Base-by-base conservation (phyloP, 2,329 filamentous ascomycete species). In the Alternaria brassicae region DNA sequence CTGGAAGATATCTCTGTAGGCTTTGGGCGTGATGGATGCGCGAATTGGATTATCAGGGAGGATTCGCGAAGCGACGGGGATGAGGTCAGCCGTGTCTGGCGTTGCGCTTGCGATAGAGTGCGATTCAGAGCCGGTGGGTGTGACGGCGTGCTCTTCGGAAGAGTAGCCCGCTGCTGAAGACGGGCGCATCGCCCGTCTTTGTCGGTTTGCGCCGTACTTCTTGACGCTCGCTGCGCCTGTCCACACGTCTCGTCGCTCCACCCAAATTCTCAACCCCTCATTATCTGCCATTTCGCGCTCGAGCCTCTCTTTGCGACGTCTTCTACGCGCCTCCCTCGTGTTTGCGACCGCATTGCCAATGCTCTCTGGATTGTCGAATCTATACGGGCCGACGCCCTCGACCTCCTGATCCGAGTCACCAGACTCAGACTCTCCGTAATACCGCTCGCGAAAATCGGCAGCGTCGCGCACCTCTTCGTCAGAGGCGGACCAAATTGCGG, bases 1-100 rank as follows among this genome's bases (percentile, higher is more conserved):
- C 73, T 91, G 90, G 81, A 96, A 97, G 56, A 98, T 91, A 45
- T 90, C 91, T 0, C 88, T 81, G 77, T 97, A 96, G 55, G 90
- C 85, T 15, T 85, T 80, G 0, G 91, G 87, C 0, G 84, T 89
- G 69, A 97, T 95, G 30, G 88, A 89, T 28, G 88, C 85, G 56
- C 93, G 90, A 77, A 97, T 88, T 0, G 89, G 85, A 72, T 96
- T 93, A 45, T 85, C 83, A 1, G 86, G 81, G 6, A 92, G 90
- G 5, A 97, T 82, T 1, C 91, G 90, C 6, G 87, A 85, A 0
- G 89, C 87, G 49, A 96, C 78, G 0, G 93, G 93, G 3, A 97
- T 76, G 27, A 93, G 79, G 27, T 72, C 66, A 34, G 65, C 59
- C 12, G 63, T 65, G 3, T 68, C 53, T 30, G 67, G 53, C 32